Percentiles rank a stretch among this genome's conserved stretches.
Evolutionary conservation across 163 green algal species (phyloP).

Genomic region (Volvox carteri): DNA sequence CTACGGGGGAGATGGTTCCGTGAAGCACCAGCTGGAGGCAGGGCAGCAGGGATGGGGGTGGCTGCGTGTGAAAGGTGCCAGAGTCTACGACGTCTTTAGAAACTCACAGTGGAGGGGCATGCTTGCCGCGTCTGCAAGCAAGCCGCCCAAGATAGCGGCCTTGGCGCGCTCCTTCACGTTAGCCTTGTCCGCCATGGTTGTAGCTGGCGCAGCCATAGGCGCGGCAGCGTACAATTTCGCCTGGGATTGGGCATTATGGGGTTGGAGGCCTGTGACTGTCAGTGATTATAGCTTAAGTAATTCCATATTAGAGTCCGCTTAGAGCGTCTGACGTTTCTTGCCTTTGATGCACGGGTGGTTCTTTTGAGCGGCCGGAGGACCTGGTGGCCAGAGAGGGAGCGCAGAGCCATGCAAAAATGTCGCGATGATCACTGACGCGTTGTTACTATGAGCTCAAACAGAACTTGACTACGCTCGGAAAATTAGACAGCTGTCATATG

Average conservation of each 20-base stretch:
- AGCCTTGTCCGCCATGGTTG: background rate
- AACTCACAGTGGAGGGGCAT: slow-evolving; percentile 60
- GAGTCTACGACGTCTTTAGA: too few species aligned
- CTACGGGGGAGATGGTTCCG: too few species aligned
- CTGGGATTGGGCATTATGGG: background rate
- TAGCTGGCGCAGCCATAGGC: background rate
- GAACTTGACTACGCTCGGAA: too few species aligned
- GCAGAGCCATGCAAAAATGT: slow-evolving; percentile 1
- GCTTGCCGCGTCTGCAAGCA: slow-evolving; percentile 61
- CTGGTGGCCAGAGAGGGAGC: background rate
- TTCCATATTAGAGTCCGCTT: background rate
- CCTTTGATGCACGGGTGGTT: background rate
- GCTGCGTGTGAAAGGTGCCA: too few species aligned
- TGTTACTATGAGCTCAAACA: too few species aligned
- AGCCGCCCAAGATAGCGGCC: slow-evolving; percentile 55
- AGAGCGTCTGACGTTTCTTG: background rate
- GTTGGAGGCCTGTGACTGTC: background rate
- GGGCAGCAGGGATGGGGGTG: too few species aligned
- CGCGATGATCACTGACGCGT: too few species aligned
- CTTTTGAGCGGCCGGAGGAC: background rate
- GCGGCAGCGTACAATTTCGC: background rate
- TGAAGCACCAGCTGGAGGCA: too few species aligned
- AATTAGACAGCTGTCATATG: too few species aligned
- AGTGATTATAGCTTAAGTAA: background rate
- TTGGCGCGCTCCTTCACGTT: slow-evolving; percentile 44